Evolutionary conservation across 2,329 filamentous ascomycete genomes (phyloP), one percentile per base, ranked within the genome.

Genomic region (Ophiostoma perfectum): DNA sequence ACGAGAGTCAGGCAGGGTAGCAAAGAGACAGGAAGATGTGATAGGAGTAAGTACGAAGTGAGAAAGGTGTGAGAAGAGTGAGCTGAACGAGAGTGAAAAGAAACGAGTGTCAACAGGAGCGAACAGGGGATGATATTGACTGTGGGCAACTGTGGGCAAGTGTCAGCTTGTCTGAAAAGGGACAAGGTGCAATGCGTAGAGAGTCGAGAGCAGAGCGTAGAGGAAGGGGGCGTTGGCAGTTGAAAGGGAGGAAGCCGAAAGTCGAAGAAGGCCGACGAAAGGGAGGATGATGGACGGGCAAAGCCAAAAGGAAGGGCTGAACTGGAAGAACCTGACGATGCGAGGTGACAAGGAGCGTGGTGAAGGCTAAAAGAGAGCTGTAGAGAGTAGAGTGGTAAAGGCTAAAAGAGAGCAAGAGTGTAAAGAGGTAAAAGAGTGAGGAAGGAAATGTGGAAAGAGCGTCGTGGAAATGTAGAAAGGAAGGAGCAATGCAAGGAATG

Each of bases 111-210:
- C 38, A 49, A 52, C 16, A 12, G 60, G 39, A 63, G 7, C 14
- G 39, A 63, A 18, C 39, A 63, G 60, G 38, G 60, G 16, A 63
- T 41, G 41, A 65, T 14, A 38, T 49, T 62, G 14, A 39, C 38
- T 55, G 49, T 66, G 39, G 49, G 49, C 58, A 27, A 39, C 49
- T 36, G n/a, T 42, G 27, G 27, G 27, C 27, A 27, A 27, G 27
- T 27, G 27, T 44, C 9, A 42, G 62, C 69, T 70, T 69, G 69
- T 65, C 69, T 70, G 52, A 67, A 69, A 65, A 52, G 65, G 68
- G 68, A 63, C 60, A 63, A 42, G 60, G 55, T 62, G 55, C 55
- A 38, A n/a, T 63, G 52, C 3, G 58, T 2, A 58, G 52, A 58
- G 52, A 58, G 39, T 42, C 39, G 39, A 44, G 60, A 2, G 44